Evolutionary conservation across 163 green algal species (phyloP), one percentile per base, ranked within the genome.

Genomic region (Coccomyxa subellipsoidea): DNA sequence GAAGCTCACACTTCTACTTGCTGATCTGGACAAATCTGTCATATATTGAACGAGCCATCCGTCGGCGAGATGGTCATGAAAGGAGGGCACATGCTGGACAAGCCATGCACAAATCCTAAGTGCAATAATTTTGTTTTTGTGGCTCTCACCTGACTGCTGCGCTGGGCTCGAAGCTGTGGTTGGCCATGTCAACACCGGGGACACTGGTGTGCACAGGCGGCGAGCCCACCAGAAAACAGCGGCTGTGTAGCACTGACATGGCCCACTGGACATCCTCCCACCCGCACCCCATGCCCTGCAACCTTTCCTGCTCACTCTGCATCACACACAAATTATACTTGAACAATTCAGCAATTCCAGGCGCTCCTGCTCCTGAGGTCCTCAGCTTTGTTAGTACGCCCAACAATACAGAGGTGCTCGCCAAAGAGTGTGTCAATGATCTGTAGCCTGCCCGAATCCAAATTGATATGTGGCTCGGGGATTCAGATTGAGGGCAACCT

Each of bases 121-220:
- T n/a, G n/a, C n/a, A n/a, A n/a, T n/a, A n/a, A n/a, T n/a, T n/a
- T n/a, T 54, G 29, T 78, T 80, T 1, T 80, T 47, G 69, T 32
- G 66, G 12, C 25, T 34, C 76, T 21, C 69, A 85, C 76, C 69
- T 81, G 36, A 88, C 81, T 32, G 40, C 37, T 23, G 84, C 84
- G 54, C 54, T 87, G n/a, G 80, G 76, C 18, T 69, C 31, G 29
- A 85, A 76, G 32, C 73, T 82, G 81, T 95, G 92, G 77, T 94
- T 95, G 75, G 71, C 84, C 87, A 96, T 88, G 85, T 96, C 93
- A 1, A 96, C 82, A 0, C 90, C 90, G 0, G 93, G 93, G 7
- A 92, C 89, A 5, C 72, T 86, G 36, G 94, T 59, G 69, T 94
- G 92, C 18, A 47, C 53, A 9, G 80, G 70, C 0, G 4, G 70